Percentiles rank a stretch among this genome's conserved stretches.
Conservation (phyloP, 176 grass and related monocot species). For the Tillandsia leiboldiana region DNA sequence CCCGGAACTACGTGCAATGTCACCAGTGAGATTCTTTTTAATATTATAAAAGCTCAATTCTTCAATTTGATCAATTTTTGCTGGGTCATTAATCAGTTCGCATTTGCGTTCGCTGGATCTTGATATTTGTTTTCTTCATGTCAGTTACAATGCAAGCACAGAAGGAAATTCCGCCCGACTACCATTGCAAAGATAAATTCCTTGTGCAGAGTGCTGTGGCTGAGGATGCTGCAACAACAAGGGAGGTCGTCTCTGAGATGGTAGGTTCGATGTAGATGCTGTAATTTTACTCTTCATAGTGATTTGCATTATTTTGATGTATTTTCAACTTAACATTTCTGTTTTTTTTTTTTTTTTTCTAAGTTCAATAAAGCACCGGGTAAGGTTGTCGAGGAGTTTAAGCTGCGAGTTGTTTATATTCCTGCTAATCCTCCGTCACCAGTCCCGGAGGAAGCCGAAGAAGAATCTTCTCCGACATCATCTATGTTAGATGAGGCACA, state of each 20-base stretch:
- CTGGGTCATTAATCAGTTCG: background rate
- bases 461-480: conserved; percentile 41
- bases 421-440: conserved; percentile 90
- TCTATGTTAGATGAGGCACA: conserved; percentile 40
- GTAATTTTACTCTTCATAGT: conserved; percentile 14
- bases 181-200: conserved; percentile 91
- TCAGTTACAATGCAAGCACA: conserved; percentile 74
- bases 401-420: conserved; percentile 77
- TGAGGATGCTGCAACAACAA: conserved; percentile 22
- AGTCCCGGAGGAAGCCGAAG: conserved; percentile 80
- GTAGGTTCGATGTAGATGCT: conserved; percentile 22
- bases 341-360: too few species aligned
- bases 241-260: conserved; percentile 59
- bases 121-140: background rate
- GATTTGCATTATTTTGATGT: background rate
- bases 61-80: background rate
- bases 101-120: background rate
- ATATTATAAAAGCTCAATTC: background rate
- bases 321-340: conserved; percentile 10
- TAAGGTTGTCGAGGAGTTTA: conserved; percentile 74
- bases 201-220: conserved; percentile 59
- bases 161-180: conserved; percentile 69
- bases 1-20: conserved; percentile 39
- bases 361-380: conserved; percentile 58
- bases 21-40: conserved; percentile 30